Evolutionary conservation across 2,329 filamentous ascomycete genomes (phyloP).

Genomic region (Hymenoscyphus repandus): DNA sequence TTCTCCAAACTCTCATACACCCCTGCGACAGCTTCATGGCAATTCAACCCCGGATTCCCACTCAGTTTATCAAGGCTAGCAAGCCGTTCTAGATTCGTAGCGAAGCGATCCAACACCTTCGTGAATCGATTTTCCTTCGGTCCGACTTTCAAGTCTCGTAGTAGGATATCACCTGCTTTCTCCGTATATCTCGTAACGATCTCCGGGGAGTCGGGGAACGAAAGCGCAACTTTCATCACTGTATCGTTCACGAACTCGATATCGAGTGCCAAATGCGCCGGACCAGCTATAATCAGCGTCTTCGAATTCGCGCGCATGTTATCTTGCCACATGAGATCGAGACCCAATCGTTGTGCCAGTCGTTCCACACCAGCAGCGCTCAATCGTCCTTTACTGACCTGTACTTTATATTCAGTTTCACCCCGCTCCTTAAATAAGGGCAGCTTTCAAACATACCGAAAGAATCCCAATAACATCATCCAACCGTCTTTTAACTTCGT

Average conservation of each 20-base stretch:
- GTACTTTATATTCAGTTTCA: slow-evolving; percentile 26
- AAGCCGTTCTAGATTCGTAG: slow-evolving; percentile 64
- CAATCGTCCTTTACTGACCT: slow-evolving; percentile 53
- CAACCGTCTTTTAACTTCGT: slow-evolving; percentile 44
- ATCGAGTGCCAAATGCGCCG: slow-evolving; percentile 51
- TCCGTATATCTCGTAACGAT: slow-evolving; percentile 55
- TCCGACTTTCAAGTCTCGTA: slow-evolving; percentile 55
- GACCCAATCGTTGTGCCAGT: slow-evolving; percentile 60
- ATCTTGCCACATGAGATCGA: slow-evolving; percentile 58
- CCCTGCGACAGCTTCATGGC: slow-evolving; percentile 71
- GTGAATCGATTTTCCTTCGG: slow-evolving; percentile 60
- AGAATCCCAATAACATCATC: slow-evolving; percentile 28
- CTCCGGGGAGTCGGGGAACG: slow-evolving; percentile 54
- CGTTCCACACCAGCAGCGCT: slow-evolving; percentile 72
- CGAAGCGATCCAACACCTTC: slow-evolving; percentile 65
- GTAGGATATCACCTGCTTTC: slow-evolving; percentile 60
- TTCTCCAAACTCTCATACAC: slow-evolving; percentile 65
- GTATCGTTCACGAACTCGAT: slow-evolving; percentile 57
- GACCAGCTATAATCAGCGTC: slow-evolving; percentile 57
- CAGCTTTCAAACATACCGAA: slow-evolving; percentile 16
- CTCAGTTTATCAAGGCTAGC: slow-evolving; percentile 68
- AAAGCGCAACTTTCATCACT: slow-evolving; percentile 56
- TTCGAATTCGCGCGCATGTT: slow-evolving; percentile 42
- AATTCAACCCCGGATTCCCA: slow-evolving; percentile 61
- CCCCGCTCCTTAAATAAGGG: background rate